Evolutionary conservation across 768 basidiomycete species (phyloP), one percentile per base, ranked within the genome.

Genomic region (Clitopilus hobsonii): DNA sequence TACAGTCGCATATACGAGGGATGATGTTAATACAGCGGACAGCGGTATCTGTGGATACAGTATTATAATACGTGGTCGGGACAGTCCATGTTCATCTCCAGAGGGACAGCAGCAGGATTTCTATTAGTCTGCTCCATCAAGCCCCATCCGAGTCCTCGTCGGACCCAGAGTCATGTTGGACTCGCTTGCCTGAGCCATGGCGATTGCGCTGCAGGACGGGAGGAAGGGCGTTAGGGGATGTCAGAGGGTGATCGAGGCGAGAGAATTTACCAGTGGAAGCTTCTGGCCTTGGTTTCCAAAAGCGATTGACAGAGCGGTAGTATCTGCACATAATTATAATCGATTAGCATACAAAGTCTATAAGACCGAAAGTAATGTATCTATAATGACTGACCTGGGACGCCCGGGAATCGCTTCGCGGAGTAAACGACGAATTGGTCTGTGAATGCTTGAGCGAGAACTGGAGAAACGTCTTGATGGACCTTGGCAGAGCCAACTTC

Each of bases 321-420:
- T 91, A 69, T 91, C 90, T 90, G 61, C 52, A 58, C 52, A 62
- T 48, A 55, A 59, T 53, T 56, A 56, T 55, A 36, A 45, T 45
- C 41, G 22, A 45, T 16, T 45, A 45, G 41, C 41, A 20, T 45
- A 45, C n/a, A 45, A 16, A 45, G 22, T 20, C 41, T 45, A 45
- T 45, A 18, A 32, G 8, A 45, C 41, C 14, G 41, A 45, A 45
- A 45, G 41, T 45, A 45, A 45, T 45, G 41, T 45, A 45, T 16
- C 38, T 53, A 54, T 61, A 58, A 63, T 67, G 23, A 65, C 69
- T 66, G 72, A 91, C 91, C 90, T 72, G 92, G 89, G 38, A 98
- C 94, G 50, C 94, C 94, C 49, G 92, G 93, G 74, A 96, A 98
- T 49, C 89, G 84, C 74, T 98, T 98, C 29, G 94, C 94, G 1